Evolutionary conservation across 2,329 filamentous ascomycete species (phyloP).

Genomic region (Alternaria novae-zelandiae): DNA sequence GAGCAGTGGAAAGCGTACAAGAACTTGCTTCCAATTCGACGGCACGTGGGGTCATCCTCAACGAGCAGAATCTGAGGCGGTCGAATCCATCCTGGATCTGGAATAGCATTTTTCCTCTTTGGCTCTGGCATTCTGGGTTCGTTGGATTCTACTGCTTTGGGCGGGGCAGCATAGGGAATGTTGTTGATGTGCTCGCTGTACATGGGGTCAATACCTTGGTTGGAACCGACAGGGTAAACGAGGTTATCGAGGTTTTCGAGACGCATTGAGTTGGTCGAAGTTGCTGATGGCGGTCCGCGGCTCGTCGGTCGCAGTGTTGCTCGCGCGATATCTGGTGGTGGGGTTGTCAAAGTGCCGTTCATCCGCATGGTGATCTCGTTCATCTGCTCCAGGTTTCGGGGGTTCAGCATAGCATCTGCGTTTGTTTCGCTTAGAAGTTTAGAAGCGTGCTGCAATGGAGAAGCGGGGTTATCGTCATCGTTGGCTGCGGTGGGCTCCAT

Average conservation of each 20-base stretch:
- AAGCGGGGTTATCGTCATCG: constrained; percentile 69
- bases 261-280: constrained; percentile 60
- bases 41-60: constrained; percentile 76
- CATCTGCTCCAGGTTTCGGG: constrained; percentile 69
- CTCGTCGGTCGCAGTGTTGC: constrained; percentile 55
- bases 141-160: constrained; percentile 63
- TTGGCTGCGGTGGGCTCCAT: constrained; percentile 52
- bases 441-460: constrained; percentile 71
- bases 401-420: constrained; percentile 68
- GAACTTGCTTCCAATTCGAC: constrained; percentile 71
- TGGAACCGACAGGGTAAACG: constrained; percentile 90
- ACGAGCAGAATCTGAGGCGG: constrained; percentile 86
- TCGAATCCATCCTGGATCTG: constrained; percentile 69
- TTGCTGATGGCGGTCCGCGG: constrained; percentile 54
- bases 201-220: constrained; percentile 92
- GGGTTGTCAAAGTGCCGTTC: constrained; percentile 62
- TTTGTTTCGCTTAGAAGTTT: constrained; percentile 71
- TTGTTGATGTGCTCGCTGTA: constrained; percentile 94
- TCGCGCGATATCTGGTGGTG: constrained; percentile 61
- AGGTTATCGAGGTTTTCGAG: constrained; percentile 70
- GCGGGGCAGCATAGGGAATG: constrained; percentile 81
- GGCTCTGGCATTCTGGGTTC: constrained; percentile 58
- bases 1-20: constrained; percentile 68
- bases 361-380: constrained; percentile 64
- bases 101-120: constrained; percentile 66